Percentiles rank a stretch among this genome's conserved stretches.
Evolutionary conservation across 257 asterid species (phyloP).

Genomic region (Nicotiana obtusifolia): DNA sequence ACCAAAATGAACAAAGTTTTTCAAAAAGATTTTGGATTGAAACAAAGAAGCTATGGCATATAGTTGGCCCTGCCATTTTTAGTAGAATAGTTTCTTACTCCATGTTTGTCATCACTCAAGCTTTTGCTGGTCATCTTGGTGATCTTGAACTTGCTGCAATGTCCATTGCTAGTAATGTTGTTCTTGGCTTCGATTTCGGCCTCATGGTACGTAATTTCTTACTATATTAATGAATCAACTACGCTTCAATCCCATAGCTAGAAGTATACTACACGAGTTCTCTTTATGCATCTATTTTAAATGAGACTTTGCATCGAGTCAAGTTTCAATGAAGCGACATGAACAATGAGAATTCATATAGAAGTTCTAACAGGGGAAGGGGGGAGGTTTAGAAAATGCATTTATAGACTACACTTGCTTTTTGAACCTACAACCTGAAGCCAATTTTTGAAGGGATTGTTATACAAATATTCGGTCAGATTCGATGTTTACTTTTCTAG

Average conservation of each 20-base stretch:
- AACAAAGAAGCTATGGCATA: constrained; percentile 71
- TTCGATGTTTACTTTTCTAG: no score
- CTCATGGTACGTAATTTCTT: constrained; percentile 37
- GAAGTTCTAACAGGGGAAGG: no score
- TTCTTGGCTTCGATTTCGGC: constrained; percentile 73
- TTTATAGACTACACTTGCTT: no score
- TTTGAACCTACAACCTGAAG: no score
- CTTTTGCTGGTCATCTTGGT: constrained; percentile 88
- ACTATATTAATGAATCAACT: not conserved
- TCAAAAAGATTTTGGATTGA: constrained; percentile 41
- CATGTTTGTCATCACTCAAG: constrained; percentile 69
- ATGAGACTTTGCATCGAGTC: no score
- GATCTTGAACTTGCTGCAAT: constrained; percentile 83
- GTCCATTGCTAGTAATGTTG: constrained; percentile 57
- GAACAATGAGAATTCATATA: no score
- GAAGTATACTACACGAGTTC: not conserved
- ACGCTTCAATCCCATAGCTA: not conserved
- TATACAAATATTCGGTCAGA: no score
- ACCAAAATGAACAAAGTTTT: constrained; percentile 16
- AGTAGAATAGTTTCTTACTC: constrained; percentile 61
- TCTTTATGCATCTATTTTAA: not conserved
- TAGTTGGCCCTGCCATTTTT: constrained; percentile 84
- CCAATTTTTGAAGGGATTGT: no score
- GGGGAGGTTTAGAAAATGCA: no score
- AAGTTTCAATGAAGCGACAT: no score